Evolutionary conservation across 495 filamentous ascomycete genomes (phyloP).

Genomic region (Penicillium soppii): DNA sequence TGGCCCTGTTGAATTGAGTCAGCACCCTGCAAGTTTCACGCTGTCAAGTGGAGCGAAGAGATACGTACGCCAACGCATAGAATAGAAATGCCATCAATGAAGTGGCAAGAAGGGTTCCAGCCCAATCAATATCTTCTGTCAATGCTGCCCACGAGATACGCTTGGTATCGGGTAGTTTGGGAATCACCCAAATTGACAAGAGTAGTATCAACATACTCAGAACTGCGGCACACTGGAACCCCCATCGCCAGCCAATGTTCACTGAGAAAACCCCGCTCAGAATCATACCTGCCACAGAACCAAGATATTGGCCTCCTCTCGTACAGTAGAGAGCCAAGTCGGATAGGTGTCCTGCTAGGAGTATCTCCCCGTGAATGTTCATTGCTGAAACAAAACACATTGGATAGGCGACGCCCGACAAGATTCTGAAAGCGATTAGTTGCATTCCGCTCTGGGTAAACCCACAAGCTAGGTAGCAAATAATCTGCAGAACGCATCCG

Average conservation of each 20-base stretch:
- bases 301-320: conserved; percentile 46
- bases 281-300: conserved; percentile 42
- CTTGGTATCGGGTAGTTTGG: conserved; percentile 14
- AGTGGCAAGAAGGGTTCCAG: conserved; percentile 38
- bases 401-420: conserved; percentile 49
- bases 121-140: conserved; percentile 45
- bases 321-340: conserved; percentile 48
- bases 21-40: background rate
- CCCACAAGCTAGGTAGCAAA: conserved; percentile 44
- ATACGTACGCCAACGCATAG: conserved; percentile 44
- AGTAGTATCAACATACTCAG: conserved; percentile 33
- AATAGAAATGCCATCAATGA: conserved; percentile 37
- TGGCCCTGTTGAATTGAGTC: conserved; percentile 16
- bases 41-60: background rate
- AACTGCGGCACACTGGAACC: conserved; percentile 41
- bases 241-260: conserved; percentile 49
- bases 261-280: conserved; percentile 47
- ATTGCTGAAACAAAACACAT: conserved; percentile 53
- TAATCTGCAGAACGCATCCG: conserved; percentile 41
- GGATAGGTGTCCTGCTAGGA: conserved; percentile 35
- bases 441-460: conserved; percentile 41
- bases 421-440: conserved; percentile 52
- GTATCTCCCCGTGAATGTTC: conserved; percentile 42
- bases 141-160: conserved; percentile 20
- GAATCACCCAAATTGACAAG: conserved; percentile 36